Conservation (phyloP, 257 asterid species). For the Fraxinus excelsior region DNA sequence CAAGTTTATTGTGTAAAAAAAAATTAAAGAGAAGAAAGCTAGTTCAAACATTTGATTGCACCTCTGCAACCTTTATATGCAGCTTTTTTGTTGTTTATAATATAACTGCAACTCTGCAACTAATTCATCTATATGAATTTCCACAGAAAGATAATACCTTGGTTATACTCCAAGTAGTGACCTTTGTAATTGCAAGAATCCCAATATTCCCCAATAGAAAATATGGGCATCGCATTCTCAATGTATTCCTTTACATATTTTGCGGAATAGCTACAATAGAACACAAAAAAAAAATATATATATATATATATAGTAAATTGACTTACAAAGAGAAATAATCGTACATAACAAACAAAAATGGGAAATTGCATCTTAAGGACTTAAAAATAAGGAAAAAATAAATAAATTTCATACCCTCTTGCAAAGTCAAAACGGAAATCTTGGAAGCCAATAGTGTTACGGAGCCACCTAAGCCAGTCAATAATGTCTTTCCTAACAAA, state of each 20-base stretch:
- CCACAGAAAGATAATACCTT: slow-evolving; percentile 50
- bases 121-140: neutral
- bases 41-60: neutral
- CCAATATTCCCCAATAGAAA: slow-evolving; percentile 95
- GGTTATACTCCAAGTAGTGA: slow-evolving; percentile 74
- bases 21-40: neutral
- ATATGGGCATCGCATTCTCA: slow-evolving; percentile 71
- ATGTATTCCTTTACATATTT: slow-evolving; percentile 85
- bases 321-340: slow-evolving; percentile 9
- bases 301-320: too few relatives aligned
- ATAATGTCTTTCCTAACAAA: slow-evolving; percentile 82
- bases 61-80: neutral
- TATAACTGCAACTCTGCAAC: neutral
- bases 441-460: slow-evolving; percentile 74
- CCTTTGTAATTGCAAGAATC: slow-evolving; percentile 91
- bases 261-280: slow-evolving; percentile 63
- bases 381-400: neutral
- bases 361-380: neutral
- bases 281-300: slow-evolving; percentile 3
- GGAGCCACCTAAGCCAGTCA: slow-evolving; percentile 83
- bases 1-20: neutral
- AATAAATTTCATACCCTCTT: slow-evolving; percentile 60
- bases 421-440: slow-evolving; percentile 98
- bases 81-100: neutral
- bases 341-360: neutral